A percentile compares a stretch with the other conserved stretches of the same genome.
These are phyloP conservation scores for Hypocrella siamensis DNA, from an alignment of 2,329 filamentous ascomycete genomes.

Conservation along the genomic window DNA sequence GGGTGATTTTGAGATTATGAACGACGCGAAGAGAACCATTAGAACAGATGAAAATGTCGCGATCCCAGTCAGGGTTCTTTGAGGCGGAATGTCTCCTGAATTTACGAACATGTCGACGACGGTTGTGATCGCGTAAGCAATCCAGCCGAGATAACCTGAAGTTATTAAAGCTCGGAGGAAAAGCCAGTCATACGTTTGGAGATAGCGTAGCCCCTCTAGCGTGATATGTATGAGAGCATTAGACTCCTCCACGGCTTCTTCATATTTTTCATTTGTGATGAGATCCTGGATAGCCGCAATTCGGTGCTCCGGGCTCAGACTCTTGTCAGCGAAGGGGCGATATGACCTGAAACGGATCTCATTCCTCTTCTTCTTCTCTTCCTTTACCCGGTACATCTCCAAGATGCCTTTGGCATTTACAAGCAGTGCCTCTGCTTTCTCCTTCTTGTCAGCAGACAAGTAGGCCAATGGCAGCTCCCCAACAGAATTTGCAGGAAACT, in stretches of 20 bases:
- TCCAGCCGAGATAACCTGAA: conserved; percentile 86
- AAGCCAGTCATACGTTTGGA: conserved; percentile 97
- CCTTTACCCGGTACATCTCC: conserved; percentile 94
- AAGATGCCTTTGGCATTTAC: conserved; percentile 77
- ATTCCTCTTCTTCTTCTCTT: conserved; percentile 61
- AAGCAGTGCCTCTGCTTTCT: conserved; percentile 73
- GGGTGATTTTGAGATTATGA: conserved; percentile 67
- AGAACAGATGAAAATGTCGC: conserved; percentile 61
- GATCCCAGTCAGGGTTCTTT: conserved; percentile 42
- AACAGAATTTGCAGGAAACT: conserved; percentile 92
- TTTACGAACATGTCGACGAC: conserved; percentile 82
- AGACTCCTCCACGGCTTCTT: conserved; percentile 67
- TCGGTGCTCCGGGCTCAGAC: conserved; percentile 49
- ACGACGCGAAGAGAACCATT: conserved; percentile 61
- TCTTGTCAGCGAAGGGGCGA: conserved; percentile 46
- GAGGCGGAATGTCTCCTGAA: conserved; percentile 48
- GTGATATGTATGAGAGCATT: conserved; percentile 61
- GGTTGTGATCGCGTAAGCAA: conserved; percentile 77
- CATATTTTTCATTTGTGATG: conserved; percentile 49
- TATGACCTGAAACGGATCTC: conserved; percentile 70
- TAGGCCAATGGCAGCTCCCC: conserved; percentile 80
- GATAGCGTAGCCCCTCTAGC: conserved; percentile 73
- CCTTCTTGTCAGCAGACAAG: conserved; percentile 51
- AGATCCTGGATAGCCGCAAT: conserved; percentile 50
- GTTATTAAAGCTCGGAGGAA: conserved; percentile 85